A percentile compares a stretch with the other conserved stretches of the same genome.
Conservation (phyloP, 306 rosid species). For the Lablab purpureus region DNA sequence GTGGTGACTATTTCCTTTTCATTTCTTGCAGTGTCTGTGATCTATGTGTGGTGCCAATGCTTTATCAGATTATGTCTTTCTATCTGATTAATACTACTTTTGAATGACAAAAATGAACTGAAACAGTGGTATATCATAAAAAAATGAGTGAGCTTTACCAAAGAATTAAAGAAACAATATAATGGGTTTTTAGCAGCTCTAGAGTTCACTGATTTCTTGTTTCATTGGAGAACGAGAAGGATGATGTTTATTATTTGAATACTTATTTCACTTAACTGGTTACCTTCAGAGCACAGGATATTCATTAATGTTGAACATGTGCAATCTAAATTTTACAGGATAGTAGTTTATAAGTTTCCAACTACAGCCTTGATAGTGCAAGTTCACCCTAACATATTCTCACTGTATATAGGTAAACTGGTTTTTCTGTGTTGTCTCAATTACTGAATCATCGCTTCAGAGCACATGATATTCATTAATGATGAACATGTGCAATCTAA, state of each 20-base stretch:
- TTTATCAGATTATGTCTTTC: constrained; percentile 15
- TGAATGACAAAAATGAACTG: constrained; percentile 19
- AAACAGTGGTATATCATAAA: constrained; percentile 5
- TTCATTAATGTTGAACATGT: constrained; percentile 22
- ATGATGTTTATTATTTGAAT: constrained; percentile 20
- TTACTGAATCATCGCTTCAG: constrained; percentile 24
- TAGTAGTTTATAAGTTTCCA: constrained; percentile 24
- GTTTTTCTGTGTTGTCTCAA: constrained; percentile 10
- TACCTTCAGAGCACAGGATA: constrained; percentile 21
- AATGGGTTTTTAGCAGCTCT: constrained; percentile 12
- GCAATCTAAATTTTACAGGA: constrained; percentile 21
- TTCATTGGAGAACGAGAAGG: constrained; percentile 26
- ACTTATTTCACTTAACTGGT: constrained; percentile 34
- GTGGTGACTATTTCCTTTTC: constrained; percentile 49
- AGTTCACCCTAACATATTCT: constrained; percentile 4
- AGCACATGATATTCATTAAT: constrained; percentile 25
- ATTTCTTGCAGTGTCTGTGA: constrained; percentile 35
- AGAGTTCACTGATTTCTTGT: not conserved
- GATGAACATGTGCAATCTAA: not conserved
- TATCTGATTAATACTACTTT: constrained; percentile 33
- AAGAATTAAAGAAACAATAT: constrained; percentile 21
- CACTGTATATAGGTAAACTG: constrained; percentile 7
- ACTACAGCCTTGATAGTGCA: constrained; percentile 27
- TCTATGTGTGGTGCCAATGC: constrained; percentile 24
- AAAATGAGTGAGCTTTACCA: constrained; percentile 7